Evolutionary conservation across 495 filamentous ascomycete species (phyloP).

Genomic region (Aspergillus nanangensis): DNA sequence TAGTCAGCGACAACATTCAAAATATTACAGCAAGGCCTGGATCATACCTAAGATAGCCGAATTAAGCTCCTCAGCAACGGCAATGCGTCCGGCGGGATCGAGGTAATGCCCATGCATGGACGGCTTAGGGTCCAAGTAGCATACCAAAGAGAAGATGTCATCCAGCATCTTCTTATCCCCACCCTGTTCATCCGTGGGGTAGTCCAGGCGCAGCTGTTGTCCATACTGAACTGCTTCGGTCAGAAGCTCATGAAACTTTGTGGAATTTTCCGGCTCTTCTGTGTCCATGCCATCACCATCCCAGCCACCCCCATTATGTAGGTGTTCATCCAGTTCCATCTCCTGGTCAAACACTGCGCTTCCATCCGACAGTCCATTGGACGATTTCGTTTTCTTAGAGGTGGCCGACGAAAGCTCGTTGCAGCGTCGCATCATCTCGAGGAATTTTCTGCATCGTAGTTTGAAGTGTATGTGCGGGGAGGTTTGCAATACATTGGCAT

Average conservation of each 20-base stretch:
- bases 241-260: slow-evolving; percentile 52
- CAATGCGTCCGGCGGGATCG: slow-evolving; percentile 67
- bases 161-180: slow-evolving; percentile 70
- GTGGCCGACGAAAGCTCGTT: slow-evolving; percentile 54
- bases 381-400: slow-evolving; percentile 31
- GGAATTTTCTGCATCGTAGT: slow-evolving; percentile 83
- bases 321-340: slow-evolving; percentile 77
- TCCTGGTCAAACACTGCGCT: slow-evolving; percentile 61
- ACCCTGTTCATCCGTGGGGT: slow-evolving; percentile 58
- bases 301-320: slow-evolving; percentile 42
- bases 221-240: slow-evolving; percentile 76
- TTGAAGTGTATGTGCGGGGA: slow-evolving; percentile 89
- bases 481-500: slow-evolving; percentile 75
- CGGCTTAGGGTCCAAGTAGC: slow-evolving; percentile 75
- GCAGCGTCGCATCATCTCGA: slow-evolving; percentile 88
- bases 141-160: slow-evolving; percentile 85
- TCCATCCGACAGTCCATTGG: slow-evolving; percentile 27
- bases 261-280: slow-evolving; percentile 32
- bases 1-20: no score
- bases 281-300: slow-evolving; percentile 53
- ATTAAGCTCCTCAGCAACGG: slow-evolving; percentile 91
- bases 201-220: slow-evolving; percentile 71
- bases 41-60: slow-evolving; percentile 83
- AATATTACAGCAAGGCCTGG: no score
- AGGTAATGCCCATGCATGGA: slow-evolving; percentile 73